Percentiles rank a stretch among this genome's conserved stretches.
Conservation (phyloP, 768 basidiomycete species). For the Clavulina sp. region DNA sequence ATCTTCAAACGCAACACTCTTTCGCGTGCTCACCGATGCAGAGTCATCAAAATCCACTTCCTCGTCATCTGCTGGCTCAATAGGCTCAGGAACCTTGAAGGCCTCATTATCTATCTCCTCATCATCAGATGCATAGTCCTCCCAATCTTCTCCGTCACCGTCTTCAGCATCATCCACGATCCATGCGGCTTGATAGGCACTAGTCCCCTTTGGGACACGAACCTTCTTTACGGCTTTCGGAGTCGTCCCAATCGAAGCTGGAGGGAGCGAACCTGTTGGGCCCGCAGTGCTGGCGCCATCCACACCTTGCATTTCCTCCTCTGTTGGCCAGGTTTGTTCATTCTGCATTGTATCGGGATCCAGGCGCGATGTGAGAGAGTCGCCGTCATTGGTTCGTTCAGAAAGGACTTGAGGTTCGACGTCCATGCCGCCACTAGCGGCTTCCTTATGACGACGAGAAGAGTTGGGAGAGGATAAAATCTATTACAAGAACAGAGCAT, state of each 20-base stretch:
- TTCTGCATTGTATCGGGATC: conserved; percentile 79
- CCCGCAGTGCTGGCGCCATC: conserved; percentile 14
- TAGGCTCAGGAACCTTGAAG: conserved; percentile 15
- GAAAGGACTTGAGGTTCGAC: conserved; percentile 48
- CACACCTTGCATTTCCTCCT: conserved; percentile 68
- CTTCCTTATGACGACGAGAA: conserved; percentile 22
- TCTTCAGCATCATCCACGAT: conserved; percentile 67
- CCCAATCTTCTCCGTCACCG: conserved; percentile 29
- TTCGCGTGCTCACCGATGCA: conserved; percentile 22
- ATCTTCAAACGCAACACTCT: conserved; percentile 34
- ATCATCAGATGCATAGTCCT: conserved; percentile 27
- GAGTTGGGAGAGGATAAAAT: conserved; percentile 45
- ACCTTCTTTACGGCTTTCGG: conserved; percentile 30
- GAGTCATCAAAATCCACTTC: conserved; percentile 34
- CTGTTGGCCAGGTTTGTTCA: conserved; percentile 98
- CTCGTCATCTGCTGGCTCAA: conserved; percentile 17
- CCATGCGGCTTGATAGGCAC: conserved; percentile 95
- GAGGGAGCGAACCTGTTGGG: conserved; percentile 34
- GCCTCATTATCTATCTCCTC: conserved; percentile 14
- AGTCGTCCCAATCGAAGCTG: conserved; percentile 53
- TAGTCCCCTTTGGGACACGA: conserved; percentile 84
- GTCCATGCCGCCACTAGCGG: conserved; percentile 34
- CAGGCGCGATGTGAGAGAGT: conserved; percentile 76
- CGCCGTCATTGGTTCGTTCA: conserved; percentile 43
- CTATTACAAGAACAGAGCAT: conserved; percentile 23